phyloP scores from a whole-genome alignment of 2,329 filamentous ascomycete genomes.

The Apiospora marii region DNA sequence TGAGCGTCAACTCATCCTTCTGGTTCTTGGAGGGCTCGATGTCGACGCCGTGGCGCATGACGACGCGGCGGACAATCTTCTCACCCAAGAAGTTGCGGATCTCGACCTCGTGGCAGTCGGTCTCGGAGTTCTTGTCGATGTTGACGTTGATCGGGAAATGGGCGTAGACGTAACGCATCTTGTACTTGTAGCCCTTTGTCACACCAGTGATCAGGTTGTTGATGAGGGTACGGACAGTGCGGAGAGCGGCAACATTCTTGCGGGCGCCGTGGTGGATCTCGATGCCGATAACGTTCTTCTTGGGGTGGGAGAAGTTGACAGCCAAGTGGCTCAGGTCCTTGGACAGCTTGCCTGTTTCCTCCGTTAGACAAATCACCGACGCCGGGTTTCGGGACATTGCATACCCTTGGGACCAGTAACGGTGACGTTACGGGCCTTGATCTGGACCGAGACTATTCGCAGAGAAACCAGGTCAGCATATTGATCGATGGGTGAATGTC shows the following conservation, averaged over 20 bases:
- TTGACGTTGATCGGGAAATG: constrained; percentile 99
- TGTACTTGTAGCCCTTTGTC: constrained; percentile 99
- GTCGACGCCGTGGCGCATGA: constrained; percentile 89
- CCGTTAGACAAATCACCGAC: constrained; percentile 40
- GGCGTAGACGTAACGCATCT: constrained; percentile 99
- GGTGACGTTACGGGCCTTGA: constrained; percentile 96
- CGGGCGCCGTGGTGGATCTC: constrained; percentile 98
- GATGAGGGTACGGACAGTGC: constrained; percentile 97
- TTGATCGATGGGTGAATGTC: background rate
- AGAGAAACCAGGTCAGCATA: constrained; percentile 47
- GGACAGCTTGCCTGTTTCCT: constrained; percentile 79
- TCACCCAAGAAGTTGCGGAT: constrained; percentile 99
- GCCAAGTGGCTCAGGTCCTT: constrained; percentile 98
- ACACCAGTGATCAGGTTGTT: constrained; percentile 99
- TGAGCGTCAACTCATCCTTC: constrained; percentile 97
- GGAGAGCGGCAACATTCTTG: constrained; percentile 97
- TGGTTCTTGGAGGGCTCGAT: constrained; percentile 88
- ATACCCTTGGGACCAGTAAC: constrained; percentile 95
- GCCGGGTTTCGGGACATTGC: constrained; percentile 38
- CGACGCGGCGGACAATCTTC: constrained; percentile 96
- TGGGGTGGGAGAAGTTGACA: constrained; percentile 91
- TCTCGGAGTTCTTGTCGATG: constrained; percentile 94
- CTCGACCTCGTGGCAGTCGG: constrained; percentile 88
- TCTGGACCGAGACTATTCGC: constrained; percentile 88
- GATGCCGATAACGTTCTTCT: constrained; percentile 89